These are phyloP conservation scores for Babesia gibsoni DNA, from an alignment of 169 alveolate genomes.

Conservation along the genomic window DNA sequence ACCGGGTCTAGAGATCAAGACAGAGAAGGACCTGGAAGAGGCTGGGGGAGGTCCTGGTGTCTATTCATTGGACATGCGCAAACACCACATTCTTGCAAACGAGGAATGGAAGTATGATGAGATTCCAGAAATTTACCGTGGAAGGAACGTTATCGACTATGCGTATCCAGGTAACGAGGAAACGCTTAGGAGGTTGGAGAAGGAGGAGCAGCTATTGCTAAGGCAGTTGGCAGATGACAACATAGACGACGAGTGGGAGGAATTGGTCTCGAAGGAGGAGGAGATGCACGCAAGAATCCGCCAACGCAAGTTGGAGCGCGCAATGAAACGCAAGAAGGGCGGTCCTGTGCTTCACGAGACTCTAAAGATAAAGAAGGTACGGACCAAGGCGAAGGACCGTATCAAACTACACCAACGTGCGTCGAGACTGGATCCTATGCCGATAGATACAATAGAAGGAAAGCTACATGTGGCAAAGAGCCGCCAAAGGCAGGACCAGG, in stretches of 20 bases:
- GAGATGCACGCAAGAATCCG: slow-evolving; percentile 44
- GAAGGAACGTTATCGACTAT: slow-evolving; percentile 96
- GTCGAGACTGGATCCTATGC: slow-evolving; percentile 28
- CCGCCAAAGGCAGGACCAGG: slow-evolving; percentile 64
- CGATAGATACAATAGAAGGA: slow-evolving; percentile 42
- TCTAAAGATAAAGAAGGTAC: slow-evolving; percentile 49
- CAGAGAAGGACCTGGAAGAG: slow-evolving; percentile 66
- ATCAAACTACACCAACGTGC: slow-evolving; percentile 42
- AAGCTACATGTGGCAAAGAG: slow-evolving; percentile 42
- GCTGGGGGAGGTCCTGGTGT: slow-evolving; percentile 98
- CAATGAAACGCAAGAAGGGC: slow-evolving; percentile 54
- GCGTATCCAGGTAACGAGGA: slow-evolving; percentile 94
- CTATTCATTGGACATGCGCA: slow-evolving; percentile 88
- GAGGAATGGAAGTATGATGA: slow-evolving; percentile 96
- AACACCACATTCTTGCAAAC: slow-evolving; percentile 83
- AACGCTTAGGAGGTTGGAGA: slow-evolving; percentile 91
- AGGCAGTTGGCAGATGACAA: slow-evolving; percentile 25
- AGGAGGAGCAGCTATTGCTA: slow-evolving; percentile 89
- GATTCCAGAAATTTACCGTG: slow-evolving; percentile 96
- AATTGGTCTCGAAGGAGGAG: slow-evolving; percentile 27
- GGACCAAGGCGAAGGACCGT: slow-evolving; percentile 54
- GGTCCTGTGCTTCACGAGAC: slow-evolving; percentile 66
- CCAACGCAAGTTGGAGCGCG: slow-evolving; percentile 38
- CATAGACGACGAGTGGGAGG: slow-evolving; percentile 61
- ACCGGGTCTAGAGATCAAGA: slow-evolving; percentile 5